Evolutionary conservation across 129 eudicot species (phyloP), one percentile per base, ranked within the genome.

Genomic region (Chrysanthemum makinoi): DNA sequence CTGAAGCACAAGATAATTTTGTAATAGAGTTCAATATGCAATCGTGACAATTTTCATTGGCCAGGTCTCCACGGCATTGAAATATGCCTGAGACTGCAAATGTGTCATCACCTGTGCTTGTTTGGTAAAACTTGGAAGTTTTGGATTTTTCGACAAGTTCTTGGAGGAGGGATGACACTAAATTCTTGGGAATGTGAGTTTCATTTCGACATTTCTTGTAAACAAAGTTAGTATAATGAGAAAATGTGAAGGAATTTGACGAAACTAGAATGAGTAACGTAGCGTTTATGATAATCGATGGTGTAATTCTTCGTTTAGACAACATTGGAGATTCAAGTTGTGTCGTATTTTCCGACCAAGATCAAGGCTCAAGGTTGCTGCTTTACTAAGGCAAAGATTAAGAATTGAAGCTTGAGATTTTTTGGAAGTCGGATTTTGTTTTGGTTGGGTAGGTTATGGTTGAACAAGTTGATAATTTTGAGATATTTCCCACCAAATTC

Each of bases 201-300:
- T 77, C 72, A 63, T 82, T 82, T 57, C 60, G 33, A 53, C 93
- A 87, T 57, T 73, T 64, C 22, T 71, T 79, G 89, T 79, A 84
- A 51, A 87, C 64, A 14, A 87, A 70, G 24, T 77, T 68, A 12
- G 80, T 76, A 58, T 86, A 55, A 59, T 62, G 68, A 16, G 77
- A 13, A 44, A 12, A 9, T 19, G 19, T 46, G 11, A 19, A 19
- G 16, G 58, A 14, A 56, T 58, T 33, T 78, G 79, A 59, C 66
- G 75, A 75, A 56, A 71, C 39, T 20, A 62, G 44, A 16, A 43
- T 51, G 8, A 77, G 35, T 39, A 77, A 22, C 70, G 60, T 44
- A 43, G 57, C 16, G 26, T 4, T 48, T 15, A 77, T 22, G 39
- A 77, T 57, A 19, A 77, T 22, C 62, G 48, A 51, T 51, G 70